Evolutionary conservation across 2,329 filamentous ascomycete genomes (phyloP).

Genomic region (Stagonosporopsis chrysanthemi): DNA sequence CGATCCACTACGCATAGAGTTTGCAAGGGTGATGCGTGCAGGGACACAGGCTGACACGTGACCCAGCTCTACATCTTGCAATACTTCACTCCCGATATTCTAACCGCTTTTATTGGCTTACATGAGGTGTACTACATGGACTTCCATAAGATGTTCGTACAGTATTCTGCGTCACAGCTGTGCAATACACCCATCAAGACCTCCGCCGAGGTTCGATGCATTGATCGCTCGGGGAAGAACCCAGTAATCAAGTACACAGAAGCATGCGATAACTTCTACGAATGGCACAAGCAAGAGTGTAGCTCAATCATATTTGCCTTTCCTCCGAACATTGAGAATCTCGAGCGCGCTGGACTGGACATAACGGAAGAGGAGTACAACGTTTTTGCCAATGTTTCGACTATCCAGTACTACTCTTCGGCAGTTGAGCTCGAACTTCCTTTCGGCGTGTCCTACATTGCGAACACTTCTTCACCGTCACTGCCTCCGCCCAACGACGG

Average conservation of each 20-base stretch:
- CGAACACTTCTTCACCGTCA: conserved; percentile 28
- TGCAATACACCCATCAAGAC: conserved; percentile 45
- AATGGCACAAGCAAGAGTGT: conserved; percentile 46
- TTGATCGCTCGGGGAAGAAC: conserved; percentile 45
- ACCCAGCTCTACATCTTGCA: conserved; percentile 49
- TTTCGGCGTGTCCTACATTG: conserved; percentile 48
- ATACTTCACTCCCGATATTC: conserved; percentile 50
- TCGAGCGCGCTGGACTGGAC: conserved; percentile 45
- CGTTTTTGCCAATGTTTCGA: conserved; percentile 43
- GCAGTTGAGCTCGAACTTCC: conserved; percentile 45
- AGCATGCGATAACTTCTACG: conserved; percentile 37
- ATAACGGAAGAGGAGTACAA: conserved; percentile 43
- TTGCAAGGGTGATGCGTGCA: conserved; percentile 35
- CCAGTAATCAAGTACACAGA: conserved; percentile 46
- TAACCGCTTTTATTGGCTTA: conserved; percentile 47
- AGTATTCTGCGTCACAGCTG: conserved; percentile 41
- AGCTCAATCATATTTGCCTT: conserved; percentile 48
- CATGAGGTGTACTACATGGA: conserved; percentile 49
- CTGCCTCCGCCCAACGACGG: conserved; percentile 45
- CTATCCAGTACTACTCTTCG: conserved; percentile 49
- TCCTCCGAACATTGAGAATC: conserved; percentile 44
- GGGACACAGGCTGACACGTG: conserved; percentile 31
- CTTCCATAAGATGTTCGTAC: conserved; percentile 47
- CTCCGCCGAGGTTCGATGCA: conserved; percentile 45
- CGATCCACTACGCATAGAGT: conserved; percentile 15